These are phyloP conservation scores for Balamuthia mandrillaris DNA, from an alignment of 208 protist genomes.

Conservation along the genomic window DNA sequence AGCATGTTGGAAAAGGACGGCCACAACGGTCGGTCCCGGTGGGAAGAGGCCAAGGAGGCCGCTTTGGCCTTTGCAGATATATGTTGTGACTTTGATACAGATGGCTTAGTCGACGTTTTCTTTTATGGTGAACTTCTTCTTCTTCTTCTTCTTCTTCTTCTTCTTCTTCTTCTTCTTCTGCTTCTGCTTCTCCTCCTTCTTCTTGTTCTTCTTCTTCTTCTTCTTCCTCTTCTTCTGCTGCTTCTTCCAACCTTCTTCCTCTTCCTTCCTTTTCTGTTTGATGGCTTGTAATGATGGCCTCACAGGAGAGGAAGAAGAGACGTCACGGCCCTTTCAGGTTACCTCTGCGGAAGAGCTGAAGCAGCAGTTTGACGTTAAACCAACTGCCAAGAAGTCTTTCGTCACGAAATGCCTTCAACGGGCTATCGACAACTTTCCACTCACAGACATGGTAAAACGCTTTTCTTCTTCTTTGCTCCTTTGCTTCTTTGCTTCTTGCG, in stretches of 20 bases:
- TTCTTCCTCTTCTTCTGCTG: neutral
- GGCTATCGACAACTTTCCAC: neutral
- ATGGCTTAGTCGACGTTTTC: neutral
- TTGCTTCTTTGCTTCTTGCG: neutral
- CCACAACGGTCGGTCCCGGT: neutral
- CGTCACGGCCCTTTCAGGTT: too few relatives aligned
- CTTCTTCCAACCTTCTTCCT: neutral
- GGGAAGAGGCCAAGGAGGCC: constrained; percentile 8
- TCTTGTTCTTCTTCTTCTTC: neutral
- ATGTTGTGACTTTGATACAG: neutral
- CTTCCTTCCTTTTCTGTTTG: neutral
- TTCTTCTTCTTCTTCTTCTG: neutral
- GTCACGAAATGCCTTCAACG: neutral
- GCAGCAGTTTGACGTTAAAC: too few relatives aligned
- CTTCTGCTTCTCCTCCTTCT: neutral
- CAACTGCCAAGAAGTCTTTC: too few relatives aligned
- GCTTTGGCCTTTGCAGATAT: neutral
- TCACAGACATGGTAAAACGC: neutral
- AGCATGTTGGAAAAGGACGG: neutral
- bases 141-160: too few relatives aligned
- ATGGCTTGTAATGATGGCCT: neutral
- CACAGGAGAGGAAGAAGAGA: neutral
- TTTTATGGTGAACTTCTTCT: neutral
- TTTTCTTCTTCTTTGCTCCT: neutral
- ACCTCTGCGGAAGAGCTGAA: too few relatives aligned